Conservation (phyloP, 768 basidiomycete species). For the Termitomyces sp. region DNA sequence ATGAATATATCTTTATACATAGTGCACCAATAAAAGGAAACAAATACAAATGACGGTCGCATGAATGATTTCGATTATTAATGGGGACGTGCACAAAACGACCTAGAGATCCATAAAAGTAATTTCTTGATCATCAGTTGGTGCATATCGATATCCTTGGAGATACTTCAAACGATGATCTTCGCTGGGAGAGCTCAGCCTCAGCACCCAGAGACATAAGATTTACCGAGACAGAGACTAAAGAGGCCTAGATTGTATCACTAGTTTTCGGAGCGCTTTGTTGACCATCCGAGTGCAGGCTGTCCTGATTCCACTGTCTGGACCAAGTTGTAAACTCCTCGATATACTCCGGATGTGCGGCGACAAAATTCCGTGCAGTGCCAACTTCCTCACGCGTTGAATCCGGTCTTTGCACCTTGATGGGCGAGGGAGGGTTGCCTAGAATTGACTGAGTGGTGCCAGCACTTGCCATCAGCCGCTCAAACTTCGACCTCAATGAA, state of each 20-base stretch:
- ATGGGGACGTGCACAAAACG: background rate
- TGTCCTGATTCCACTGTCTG: slow-evolving; percentile 16
- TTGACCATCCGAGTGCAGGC: slow-evolving; percentile 10
- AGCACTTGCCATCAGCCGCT: slow-evolving; percentile 1
- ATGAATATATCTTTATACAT: too few relatives aligned
- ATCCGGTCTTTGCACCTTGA: slow-evolving; percentile 11
- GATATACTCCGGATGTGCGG: slow-evolving; percentile 8
- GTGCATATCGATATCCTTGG: background rate
- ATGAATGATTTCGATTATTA: too few relatives aligned
- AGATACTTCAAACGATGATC: background rate
- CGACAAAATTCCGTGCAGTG: slow-evolving; percentile 2
- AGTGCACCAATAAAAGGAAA: too few relatives aligned
- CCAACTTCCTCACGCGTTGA: slow-evolving; percentile 4
- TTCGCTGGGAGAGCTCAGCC: background rate
- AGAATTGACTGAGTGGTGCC: background rate
- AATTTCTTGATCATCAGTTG: background rate
- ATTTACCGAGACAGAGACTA: background rate
- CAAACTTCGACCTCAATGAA: slow-evolving; percentile 10
- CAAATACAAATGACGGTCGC: too few relatives aligned
- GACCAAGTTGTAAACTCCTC: slow-evolving; percentile 11
- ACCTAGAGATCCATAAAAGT: background rate
- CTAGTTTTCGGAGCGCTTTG: slow-evolving; percentile 11
- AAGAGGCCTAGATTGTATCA: background rate
- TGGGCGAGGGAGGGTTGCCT: slow-evolving; percentile 1
- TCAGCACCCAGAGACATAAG: background rate